These are phyloP conservation scores for Rhodotorula sp. DNA, from an alignment of 1,284 basidiomycete species.

Conservation along the genomic window DNA sequence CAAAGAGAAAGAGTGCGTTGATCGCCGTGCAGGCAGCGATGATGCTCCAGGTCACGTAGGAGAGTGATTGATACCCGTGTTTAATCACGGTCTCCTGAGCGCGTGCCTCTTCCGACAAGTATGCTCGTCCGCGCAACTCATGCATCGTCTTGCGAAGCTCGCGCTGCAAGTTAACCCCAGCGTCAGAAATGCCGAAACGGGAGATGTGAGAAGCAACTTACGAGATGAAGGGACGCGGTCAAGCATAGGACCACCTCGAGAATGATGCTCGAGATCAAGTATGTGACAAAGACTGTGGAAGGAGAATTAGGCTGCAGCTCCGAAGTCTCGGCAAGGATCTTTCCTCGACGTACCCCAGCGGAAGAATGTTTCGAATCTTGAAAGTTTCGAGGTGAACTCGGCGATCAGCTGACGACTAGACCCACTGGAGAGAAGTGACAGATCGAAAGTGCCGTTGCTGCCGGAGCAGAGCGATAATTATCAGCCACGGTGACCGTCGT, in stretches of 20 bases:
- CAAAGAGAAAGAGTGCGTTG: constrained; percentile 22
- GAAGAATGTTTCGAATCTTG: constrained; percentile 17
- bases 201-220: not conserved
- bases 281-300: not conserved
- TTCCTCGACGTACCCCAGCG: constrained; percentile 11
- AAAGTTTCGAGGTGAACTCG: constrained; percentile 2
- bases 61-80: constrained; percentile 9
- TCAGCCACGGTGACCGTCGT: no score
- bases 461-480: not conserved
- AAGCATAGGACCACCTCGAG: constrained; percentile 9
- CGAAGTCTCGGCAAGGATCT: not conserved
- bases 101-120: constrained; percentile 7
- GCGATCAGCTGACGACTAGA: not conserved
- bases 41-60: constrained; percentile 3
- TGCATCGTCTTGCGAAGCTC: constrained; percentile 25
- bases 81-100: constrained; percentile 14
- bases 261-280: constrained; percentile 3
- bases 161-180: not conserved
- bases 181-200: no score
- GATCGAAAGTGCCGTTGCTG: constrained; percentile 17
- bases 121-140: not conserved
- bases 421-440: not conserved
- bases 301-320: not conserved
- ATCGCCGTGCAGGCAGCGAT: constrained; percentile 13
- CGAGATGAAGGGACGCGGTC: constrained; percentile 17